These are phyloP conservation scores for Lignosus rhinocerotis DNA, from an alignment of 1,284 basidiomycete species.

Conservation along the genomic window DNA sequence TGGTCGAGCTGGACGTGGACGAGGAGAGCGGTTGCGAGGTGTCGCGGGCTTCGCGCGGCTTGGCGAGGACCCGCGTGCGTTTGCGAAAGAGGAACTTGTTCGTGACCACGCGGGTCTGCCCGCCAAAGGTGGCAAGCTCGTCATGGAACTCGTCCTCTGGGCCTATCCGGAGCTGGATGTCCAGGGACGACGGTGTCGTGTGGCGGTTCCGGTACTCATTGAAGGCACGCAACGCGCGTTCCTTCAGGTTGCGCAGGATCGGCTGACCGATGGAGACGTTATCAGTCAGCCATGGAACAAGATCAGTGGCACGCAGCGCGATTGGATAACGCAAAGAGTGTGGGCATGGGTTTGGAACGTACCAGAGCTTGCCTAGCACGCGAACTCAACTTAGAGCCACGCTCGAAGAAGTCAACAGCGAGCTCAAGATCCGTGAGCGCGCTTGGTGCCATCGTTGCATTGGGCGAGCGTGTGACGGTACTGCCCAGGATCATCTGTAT, in stretches of 20 bases:
- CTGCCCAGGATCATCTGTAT: slow-evolving; percentile 37
- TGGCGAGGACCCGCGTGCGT: slow-evolving; percentile 11
- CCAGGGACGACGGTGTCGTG: slow-evolving; percentile 28
- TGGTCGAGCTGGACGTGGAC: slow-evolving; percentile 17
- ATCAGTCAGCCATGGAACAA: neutral
- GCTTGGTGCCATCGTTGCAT: slow-evolving; percentile 34
- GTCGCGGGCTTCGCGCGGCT: slow-evolving; percentile 13
- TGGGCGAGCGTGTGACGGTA: slow-evolving; percentile 33
- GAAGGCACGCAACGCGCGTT: slow-evolving; percentile 30
- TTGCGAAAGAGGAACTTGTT: slow-evolving; percentile 39
- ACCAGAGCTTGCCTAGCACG: slow-evolving; percentile 34
- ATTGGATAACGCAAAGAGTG: neutral
- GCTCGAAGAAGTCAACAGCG: slow-evolving; percentile 34
- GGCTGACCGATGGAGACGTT: slow-evolving; percentile 20
- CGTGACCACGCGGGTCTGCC: slow-evolving; percentile 40
- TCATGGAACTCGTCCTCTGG: slow-evolving; percentile 53
- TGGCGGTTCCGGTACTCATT: slow-evolving; percentile 32
- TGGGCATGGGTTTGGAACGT: slow-evolving; percentile 7
- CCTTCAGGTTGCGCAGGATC: slow-evolving; percentile 30
- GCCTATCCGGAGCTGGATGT: slow-evolving; percentile 30
- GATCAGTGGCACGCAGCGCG: neutral
- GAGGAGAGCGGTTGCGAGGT: slow-evolving; percentile 14
- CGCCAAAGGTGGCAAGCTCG: slow-evolving; percentile 68
- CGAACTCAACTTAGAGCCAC: slow-evolving; percentile 27
- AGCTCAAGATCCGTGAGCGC: slow-evolving; percentile 35